Evolutionary conservation across 2,329 filamentous ascomycete genomes (phyloP).

Genomic region (Geosmithia flava): DNA sequence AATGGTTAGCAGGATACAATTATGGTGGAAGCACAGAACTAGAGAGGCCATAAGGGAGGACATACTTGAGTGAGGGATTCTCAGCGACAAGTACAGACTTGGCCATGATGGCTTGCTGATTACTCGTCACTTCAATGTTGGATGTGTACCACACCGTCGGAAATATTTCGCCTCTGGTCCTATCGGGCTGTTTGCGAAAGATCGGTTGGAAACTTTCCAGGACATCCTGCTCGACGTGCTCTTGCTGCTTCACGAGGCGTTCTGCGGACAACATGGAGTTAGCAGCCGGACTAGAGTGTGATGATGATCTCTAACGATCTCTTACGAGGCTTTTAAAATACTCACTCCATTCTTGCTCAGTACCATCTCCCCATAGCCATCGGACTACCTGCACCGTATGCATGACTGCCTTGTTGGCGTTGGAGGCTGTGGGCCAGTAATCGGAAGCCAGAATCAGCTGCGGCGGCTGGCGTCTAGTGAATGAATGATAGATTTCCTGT

Average conservation of each 20-base stretch:
- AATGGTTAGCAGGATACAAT: background rate
- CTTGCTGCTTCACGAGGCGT: slow-evolving; percentile 21
- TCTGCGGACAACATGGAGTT: slow-evolving; percentile 8
- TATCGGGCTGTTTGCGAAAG: slow-evolving; percentile 18
- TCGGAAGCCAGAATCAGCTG: slow-evolving; percentile 21
- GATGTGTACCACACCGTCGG: slow-evolving; percentile 25
- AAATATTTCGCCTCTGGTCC: slow-evolving; percentile 24
- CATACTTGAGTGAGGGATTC: slow-evolving; percentile 21
- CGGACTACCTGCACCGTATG: slow-evolving; percentile 27
- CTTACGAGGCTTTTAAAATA: background rate
- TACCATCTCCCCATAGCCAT: slow-evolving; percentile 24
- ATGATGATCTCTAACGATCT: background rate
- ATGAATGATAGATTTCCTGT: slow-evolving; percentile 27
- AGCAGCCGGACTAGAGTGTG: background rate
- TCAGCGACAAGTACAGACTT: slow-evolving; percentile 26
- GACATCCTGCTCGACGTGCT: slow-evolving; percentile 19
- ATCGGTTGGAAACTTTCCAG: slow-evolving; percentile 19
- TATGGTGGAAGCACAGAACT: too few relatives aligned
- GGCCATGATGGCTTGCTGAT: slow-evolving; percentile 24
- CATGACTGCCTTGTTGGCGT: slow-evolving; percentile 25
- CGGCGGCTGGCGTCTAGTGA: slow-evolving; percentile 22
- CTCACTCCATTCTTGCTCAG: slow-evolving; percentile 23
- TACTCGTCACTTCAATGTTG: slow-evolving; percentile 24
- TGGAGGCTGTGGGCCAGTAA: slow-evolving; percentile 19
- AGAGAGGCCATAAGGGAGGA: background rate